Base-by-base conservation (phyloP, 805 yeast genomes). In the Starmerella davenportii region DNA sequence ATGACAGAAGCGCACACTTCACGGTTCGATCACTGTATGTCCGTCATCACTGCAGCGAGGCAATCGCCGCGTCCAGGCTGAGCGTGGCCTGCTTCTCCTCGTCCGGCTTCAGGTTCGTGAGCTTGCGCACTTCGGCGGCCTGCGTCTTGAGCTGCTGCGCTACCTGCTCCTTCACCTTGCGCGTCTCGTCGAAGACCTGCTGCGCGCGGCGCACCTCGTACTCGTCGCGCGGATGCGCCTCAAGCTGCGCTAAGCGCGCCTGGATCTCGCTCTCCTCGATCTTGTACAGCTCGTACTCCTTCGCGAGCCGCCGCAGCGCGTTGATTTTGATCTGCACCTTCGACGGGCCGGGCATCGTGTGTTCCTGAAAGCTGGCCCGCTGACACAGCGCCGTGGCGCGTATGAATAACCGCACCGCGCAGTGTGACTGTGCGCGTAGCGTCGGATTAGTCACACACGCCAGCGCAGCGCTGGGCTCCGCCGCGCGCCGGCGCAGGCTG, bases 241-340 rank as follows among this genome's bases (percentile, higher is more conserved):
- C 66, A 61, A 76, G 57, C 34, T 57, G 53, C 16, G 60, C 65
- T n/a, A 77, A 65, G 40, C 57, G 59, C 7, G 55, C 54, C 33
- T 65, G 59, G 44, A 76, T 78, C 35, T 72, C 75, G 14, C 54
- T 54, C 28, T 69, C 62, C 49, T 80, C 93, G 39, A 65, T 61
- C 20, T 65, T 60, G 53, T 80, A 81, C 25, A 70, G 61, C 11
- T 51, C 51, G 44, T 74, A 74, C 53, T 82, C 93, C 47, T 78
- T 78, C 30, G 74, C 49, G 14, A 82, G 61, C 44, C 93, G 65
- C 43, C 68, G 65, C 37, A 81, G 62, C 1, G 93, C 84, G 41
- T 68, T 71, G 28, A 69, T 64, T 48, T 79, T 79, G 54, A 81
- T 78, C 49, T 76, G 79, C 30, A 79, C 58, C 43, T 66, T 72